Percentiles rank a stretch among this genome's conserved stretches.
Evolutionary conservation across 2,329 filamentous ascomycete species (phyloP).

Genomic region (Curvularia lunata): DNA sequence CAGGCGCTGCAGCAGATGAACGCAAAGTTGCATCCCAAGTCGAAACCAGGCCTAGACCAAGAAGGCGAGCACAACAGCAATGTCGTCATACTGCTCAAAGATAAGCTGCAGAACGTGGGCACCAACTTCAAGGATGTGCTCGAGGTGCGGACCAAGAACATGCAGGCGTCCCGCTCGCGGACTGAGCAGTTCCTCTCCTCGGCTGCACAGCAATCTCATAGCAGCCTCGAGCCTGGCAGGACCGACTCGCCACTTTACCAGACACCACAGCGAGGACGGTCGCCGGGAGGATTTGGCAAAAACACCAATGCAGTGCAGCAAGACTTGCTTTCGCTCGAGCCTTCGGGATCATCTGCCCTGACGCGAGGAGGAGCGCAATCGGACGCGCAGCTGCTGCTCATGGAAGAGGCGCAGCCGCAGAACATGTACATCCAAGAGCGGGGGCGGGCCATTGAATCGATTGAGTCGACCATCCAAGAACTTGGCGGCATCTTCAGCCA

Average conservation of each 20-base stretch:
- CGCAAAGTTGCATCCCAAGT: constrained; percentile 74
- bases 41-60: constrained; percentile 62
- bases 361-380: constrained; percentile 63
- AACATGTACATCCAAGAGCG: constrained; percentile 93
- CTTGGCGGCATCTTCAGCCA: constrained; percentile 93
- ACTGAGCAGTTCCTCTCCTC: constrained; percentile 97
- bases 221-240: constrained; percentile 65
- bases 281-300: constrained; percentile 53
- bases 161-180: constrained; percentile 87
- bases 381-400: constrained; percentile 82
- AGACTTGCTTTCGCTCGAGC: constrained; percentile 84
- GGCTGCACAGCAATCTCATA: constrained; percentile 77
- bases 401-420: constrained; percentile 87
- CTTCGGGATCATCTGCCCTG: constrained; percentile 58
- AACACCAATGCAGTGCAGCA: constrained; percentile 54
- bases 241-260: constrained; percentile 88
- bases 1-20: constrained; percentile 79
- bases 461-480: constrained; percentile 93
- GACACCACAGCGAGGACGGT: constrained; percentile 72
- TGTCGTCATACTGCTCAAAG: constrained; percentile 88
- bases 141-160: constrained; percentile 96
- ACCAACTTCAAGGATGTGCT: constrained; percentile 97
- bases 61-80: constrained; percentile 98
- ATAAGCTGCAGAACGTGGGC: constrained; percentile 88
- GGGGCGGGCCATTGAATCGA: constrained; percentile 94